A percentile compares a stretch with the other conserved stretches of the same genome.
Evolutionary conservation across 2,329 filamentous ascomycete species (phyloP).

Genomic region (Epichloe sylvatica): DNA sequence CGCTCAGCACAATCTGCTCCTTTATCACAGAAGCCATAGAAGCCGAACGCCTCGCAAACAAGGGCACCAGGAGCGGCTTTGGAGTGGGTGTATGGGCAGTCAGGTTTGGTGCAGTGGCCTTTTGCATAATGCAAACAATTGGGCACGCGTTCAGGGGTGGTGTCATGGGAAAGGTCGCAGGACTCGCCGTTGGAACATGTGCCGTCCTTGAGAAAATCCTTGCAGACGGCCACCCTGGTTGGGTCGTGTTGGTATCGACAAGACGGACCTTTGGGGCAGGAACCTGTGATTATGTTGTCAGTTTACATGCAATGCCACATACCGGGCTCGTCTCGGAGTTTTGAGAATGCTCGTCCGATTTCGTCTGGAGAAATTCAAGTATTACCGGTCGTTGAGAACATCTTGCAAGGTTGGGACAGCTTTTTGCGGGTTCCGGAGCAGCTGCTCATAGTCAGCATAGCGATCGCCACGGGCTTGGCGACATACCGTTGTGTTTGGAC

Average conservation of each 20-base stretch:
- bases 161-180: conserved; percentile 85
- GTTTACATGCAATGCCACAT: conserved; percentile 26
- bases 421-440: conserved; percentile 49
- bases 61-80: conserved; percentile 60
- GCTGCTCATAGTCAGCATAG: conserved; percentile 29
- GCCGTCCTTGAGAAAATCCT: conserved; percentile 67
- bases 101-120: conserved; percentile 74
- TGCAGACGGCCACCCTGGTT: conserved; percentile 79
- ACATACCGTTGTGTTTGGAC: conserved; percentile 65
- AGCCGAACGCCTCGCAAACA: conserved; percentile 74
- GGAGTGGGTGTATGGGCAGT: conserved; percentile 79
- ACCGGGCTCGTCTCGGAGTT: conserved; percentile 17
- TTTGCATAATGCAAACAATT: conserved; percentile 81
- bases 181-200: conserved; percentile 60
- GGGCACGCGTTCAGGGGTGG: conserved; percentile 70
- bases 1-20: conserved; percentile 65
- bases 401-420: conserved; percentile 59
- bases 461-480: conserved; percentile 8
- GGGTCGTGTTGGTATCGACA: conserved; percentile 79
- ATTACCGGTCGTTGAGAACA: conserved; percentile 56
- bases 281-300: conserved; percentile 48
- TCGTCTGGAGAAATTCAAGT: conserved; percentile 28
- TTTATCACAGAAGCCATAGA: conserved; percentile 77
- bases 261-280: conserved; percentile 64
- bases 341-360: conserved; percentile 9